Conservation (phyloP, 441 rosid species). For the Isatis lusitanica region DNA sequence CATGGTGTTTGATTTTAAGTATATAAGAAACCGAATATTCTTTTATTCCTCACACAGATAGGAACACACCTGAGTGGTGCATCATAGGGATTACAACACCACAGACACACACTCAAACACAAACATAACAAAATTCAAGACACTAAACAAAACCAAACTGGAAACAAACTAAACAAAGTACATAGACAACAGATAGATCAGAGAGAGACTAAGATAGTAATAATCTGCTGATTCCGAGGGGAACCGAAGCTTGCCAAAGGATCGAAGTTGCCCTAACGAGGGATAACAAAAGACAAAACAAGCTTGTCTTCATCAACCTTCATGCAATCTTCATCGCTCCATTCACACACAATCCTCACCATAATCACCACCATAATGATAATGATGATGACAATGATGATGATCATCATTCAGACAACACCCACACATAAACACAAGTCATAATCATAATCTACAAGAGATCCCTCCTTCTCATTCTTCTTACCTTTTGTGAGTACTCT, state of each 20-base stretch:
- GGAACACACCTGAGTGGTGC: conserved; percentile 26
- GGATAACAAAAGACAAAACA: conserved; percentile 33
- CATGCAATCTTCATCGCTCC: conserved; percentile 45
- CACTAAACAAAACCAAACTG: conserved; percentile 14
- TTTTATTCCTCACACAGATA: conserved; percentile 26
- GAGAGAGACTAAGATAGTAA: conserved; percentile 7
- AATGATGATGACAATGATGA: conserved; percentile 10
- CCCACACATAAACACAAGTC: conserved; percentile 19
- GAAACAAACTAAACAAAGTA: conserved; percentile 13
- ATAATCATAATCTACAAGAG: not conserved
- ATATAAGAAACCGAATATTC: conserved; percentile 21
- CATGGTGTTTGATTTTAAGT: not conserved
- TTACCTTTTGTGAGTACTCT: conserved; percentile 26
- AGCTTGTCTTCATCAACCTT: conserved; percentile 38
- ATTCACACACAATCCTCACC: conserved; percentile 32
- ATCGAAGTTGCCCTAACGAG: conserved; percentile 45
- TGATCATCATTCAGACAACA: conserved; percentile 29
- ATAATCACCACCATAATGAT: conserved; percentile 22
- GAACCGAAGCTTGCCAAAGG: conserved; percentile 49
- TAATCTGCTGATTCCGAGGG: conserved; percentile 50
- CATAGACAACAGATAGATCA: not conserved
- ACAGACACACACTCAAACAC: conserved; percentile 11
- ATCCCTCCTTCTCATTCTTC: not conserved
- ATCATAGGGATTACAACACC: conserved; percentile 21
- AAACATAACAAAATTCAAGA: conserved; percentile 14